A percentile compares a stretch with the other conserved stretches of the same genome.
These are phyloP conservation scores for Sinapis alba DNA, from an alignment of 441 rosid genomes.

Conservation along the genomic window DNA sequence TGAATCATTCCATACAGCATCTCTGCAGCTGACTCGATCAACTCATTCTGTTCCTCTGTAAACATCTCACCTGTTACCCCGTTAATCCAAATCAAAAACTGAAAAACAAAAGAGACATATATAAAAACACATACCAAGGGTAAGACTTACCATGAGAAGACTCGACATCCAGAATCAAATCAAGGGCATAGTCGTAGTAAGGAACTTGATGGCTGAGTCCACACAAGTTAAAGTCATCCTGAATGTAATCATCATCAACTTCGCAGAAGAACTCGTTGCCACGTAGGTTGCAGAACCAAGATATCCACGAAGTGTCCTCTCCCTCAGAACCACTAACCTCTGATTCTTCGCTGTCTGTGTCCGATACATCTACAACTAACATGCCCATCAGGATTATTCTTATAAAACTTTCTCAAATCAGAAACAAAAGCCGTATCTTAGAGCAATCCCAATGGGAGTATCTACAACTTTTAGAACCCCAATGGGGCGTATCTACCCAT, in stretches of 20 bases:
- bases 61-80: conserved; percentile 75
- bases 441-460: no score
- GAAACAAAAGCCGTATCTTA: background rate
- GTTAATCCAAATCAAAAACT: conserved; percentile 37
- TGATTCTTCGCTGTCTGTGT: conserved; percentile 73
- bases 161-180: conserved; percentile 74
- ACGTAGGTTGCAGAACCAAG: conserved; percentile 75
- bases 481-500: no score
- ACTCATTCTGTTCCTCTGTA: conserved; percentile 76
- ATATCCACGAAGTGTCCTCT: conserved; percentile 75
- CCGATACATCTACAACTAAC: conserved; percentile 54
- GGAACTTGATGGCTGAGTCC: conserved; percentile 82
- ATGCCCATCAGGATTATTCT: conserved; percentile 1
- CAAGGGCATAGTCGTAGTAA: conserved; percentile 78
- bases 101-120: conserved; percentile 8
- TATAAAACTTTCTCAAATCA: background rate
- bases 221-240: conserved; percentile 77
- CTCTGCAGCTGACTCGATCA: conserved; percentile 78
- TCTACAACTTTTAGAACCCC: no score
- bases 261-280: conserved; percentile 82
- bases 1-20: conserved; percentile 82
- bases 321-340: conserved; percentile 83
- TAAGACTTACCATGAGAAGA: conserved; percentile 66
- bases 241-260: conserved; percentile 80
- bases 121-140: background rate